phyloP scores from a whole-genome alignment of 78 protist genomes.

The Emiliania huxleyi region DNA sequence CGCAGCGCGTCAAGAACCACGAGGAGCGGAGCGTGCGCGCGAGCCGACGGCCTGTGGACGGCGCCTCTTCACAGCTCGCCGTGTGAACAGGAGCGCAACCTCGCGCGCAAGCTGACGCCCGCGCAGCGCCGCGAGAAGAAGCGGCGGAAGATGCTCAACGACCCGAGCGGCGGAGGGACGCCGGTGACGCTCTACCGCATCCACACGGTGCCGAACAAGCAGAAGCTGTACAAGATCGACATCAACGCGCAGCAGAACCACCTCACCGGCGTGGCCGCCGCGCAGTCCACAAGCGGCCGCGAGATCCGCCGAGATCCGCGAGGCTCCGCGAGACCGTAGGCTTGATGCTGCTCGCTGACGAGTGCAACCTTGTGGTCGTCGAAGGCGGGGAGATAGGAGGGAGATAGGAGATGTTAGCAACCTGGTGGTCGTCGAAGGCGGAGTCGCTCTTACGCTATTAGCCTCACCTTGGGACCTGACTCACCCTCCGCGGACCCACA shows the following conservation, averaged over 20 bases:
- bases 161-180: conserved; percentile 10
- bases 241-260: conserved; percentile 39
- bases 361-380: not conserved
- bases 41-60: too few species aligned
- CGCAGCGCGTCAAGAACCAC: conserved; percentile 32
- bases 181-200: conserved; percentile 11
- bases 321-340: too few species aligned
- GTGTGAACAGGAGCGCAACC: too few species aligned
- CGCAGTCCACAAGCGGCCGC: not conserved
- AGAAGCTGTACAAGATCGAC: not conserved
- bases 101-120: conserved; percentile 41
- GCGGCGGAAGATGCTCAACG: conserved; percentile 29
- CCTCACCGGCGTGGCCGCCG: conserved; percentile 3
- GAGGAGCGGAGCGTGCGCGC: too few species aligned
- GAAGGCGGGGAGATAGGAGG: too few species aligned
- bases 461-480: too few species aligned
- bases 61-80: too few species aligned
- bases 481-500: too few species aligned
- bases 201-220: not conserved
- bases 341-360: not conserved
- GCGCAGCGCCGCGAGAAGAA: conserved; percentile 58
- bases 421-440: too few species aligned
- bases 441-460: too few species aligned
- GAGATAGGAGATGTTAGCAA: too few species aligned
- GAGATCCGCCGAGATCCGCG: too few species aligned